Evolutionary conservation across 1,139 yeast species (phyloP), one percentile per base, ranked within the genome.

Genomic region (Yamadazyma taylorii): DNA sequence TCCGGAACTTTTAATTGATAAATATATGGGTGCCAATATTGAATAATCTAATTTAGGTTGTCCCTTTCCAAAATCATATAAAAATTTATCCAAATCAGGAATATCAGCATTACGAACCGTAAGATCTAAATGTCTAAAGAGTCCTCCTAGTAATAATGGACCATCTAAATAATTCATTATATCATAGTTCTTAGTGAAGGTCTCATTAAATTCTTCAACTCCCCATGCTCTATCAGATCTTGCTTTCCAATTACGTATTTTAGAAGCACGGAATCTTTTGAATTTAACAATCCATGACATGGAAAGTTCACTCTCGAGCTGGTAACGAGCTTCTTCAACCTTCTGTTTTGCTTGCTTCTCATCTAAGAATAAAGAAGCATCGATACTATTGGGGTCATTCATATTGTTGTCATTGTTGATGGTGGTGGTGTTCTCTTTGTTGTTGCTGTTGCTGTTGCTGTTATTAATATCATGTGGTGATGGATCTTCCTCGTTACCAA

Each of bases 241-340:
- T 8, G 47, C 39, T 30, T 45, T 48, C 70, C 73, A 66, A 15
- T 43, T 43, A 5, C 52, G 41, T 12, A 50, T 42, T 42, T 66
- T 63, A 8, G 51, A 50, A 2, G 45, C 31, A 15, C 58, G 52
- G 48, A 62, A 69, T 13, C 50, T 40, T 26, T 48, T 53, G 46
- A 45, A 68, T 40, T 64, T 68, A 33, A 51, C 45, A 21, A 85
- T 73, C 97, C 97, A 90, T 0, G 94, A 78, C 15, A 68, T 69
- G 0, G 92, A 76, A 27, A 85, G 63, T 43, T 84, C 78, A 35
- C 50, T 43, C 30, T 69, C 60, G 15, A 75, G 60, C 6, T 64
- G 36, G 10, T 62, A 59, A 33, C 50, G 55, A 0, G 80, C 79
- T 4, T 52, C 38, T 5, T 53, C 55, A 5, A 76, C 63, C 16